Evolutionary conservation across 768 basidiomycete genomes (phyloP), one percentile per base, ranked within the genome.

Genomic region (Omphalotus guepiniiformis): DNA sequence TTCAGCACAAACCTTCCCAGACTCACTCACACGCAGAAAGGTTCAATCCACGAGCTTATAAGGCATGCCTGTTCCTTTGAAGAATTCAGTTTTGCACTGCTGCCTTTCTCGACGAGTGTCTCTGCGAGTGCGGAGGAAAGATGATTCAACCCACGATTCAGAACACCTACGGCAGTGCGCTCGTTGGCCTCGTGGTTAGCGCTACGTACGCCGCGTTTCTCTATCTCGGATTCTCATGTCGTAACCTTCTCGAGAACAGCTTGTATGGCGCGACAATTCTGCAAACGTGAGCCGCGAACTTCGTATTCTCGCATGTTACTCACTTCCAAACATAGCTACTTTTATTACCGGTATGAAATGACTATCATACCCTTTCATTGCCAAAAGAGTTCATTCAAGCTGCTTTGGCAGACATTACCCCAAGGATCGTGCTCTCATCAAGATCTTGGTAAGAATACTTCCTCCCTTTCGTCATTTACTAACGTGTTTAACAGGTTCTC

Each of bases 221-320:
- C 23, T 16, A 26, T 50, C 26, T 6, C n/a, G 6, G 26, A 9
- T 27, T 30, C 19, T 47, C 19, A 40, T 47, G 27, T 42, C 38
- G 40, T 34, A 42, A 32, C 39, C 41, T n/a, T 43, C 13, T 18
- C 22, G 12, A 27, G 38, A 38, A 6, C 55, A 77, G 73, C 29
- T 53, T 75, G 35, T 77, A 74, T 55, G 75, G 75, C 28, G 68
- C 75, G 21, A 76, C 74, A 6, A 53, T 76, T 26, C 56, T 76
- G 18, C 69, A 73, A 47, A 68, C 68, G 68, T 72, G 53, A 53
- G 68, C 61, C 36, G 32, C 16, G 15, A 30, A 3, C 28, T 32
- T 37, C 42, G 35, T 51, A 12, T 37, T 28, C 9, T 25, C 41
- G 45, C 40, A 36, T 37, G 39, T 39, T 23, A 19, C 3, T 21